Evolutionary conservation across 305 asterid genomes (phyloP).

Genomic region (Salvia sclarea): DNA sequence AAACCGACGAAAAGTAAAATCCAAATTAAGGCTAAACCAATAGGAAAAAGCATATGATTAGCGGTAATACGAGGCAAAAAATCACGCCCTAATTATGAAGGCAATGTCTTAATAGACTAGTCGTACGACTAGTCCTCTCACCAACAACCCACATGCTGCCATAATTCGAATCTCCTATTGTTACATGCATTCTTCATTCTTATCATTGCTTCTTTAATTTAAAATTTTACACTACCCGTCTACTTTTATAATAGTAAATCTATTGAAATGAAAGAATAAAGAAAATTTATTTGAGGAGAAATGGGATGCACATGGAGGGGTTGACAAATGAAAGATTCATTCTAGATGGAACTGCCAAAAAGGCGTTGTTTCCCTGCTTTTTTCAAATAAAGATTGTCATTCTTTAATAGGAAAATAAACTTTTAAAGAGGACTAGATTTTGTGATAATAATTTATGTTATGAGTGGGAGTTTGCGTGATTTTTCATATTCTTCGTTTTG

Average conservation of each 20-base stretch:
- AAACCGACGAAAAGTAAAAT: slow-evolving; percentile 15
- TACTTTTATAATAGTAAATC: not conserved
- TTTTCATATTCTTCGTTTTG: not conserved
- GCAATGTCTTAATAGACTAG: not conserved
- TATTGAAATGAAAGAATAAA: not conserved
- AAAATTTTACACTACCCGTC: not conserved
- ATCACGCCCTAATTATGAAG: slow-evolving; percentile 31
- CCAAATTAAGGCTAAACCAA: slow-evolving; percentile 24
- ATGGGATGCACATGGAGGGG: slow-evolving; percentile 46
- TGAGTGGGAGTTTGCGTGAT: not conserved
- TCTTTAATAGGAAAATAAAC: not conserved
- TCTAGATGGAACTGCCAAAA: slow-evolving; percentile 26
- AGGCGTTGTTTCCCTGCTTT: slow-evolving; percentile 25
- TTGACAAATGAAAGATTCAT: slow-evolving; percentile 35
- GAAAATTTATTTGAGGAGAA: not conserved
- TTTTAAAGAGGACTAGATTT: not conserved
- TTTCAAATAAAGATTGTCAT: not conserved
- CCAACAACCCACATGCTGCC: slow-evolving; percentile 29
- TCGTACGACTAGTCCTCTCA: slow-evolving; percentile 14
- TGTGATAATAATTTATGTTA: not conserved
- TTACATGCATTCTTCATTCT: slow-evolving; percentile 20
- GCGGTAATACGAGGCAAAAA: slow-evolving; percentile 17
- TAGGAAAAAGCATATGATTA: slow-evolving; percentile 26
- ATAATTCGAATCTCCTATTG: slow-evolving; percentile 24
- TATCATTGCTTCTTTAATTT: slow-evolving; percentile 32